Evolutionary conservation across 805 yeast species (phyloP).

Genomic region (Vanderwaltozyma yarrowii): DNA sequence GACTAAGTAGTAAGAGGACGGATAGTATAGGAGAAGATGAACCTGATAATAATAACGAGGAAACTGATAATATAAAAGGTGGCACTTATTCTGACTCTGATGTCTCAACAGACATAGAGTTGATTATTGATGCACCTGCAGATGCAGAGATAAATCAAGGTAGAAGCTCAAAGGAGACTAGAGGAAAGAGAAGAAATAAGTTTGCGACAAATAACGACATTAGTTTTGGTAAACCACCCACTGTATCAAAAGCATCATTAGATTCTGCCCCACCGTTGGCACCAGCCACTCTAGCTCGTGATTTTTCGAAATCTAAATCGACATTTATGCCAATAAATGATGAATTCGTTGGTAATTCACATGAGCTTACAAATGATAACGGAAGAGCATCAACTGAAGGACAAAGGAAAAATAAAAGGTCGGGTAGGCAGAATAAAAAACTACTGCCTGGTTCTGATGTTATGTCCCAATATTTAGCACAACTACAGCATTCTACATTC

Average conservation of each 20-base stretch:
- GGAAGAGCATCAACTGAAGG: slow-evolving; percentile 3
- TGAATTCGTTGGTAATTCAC: slow-evolving; percentile 1
- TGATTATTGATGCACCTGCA: slow-evolving; percentile 2
- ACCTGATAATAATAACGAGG: too few species aligned
- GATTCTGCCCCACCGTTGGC: slow-evolving; percentile 20
- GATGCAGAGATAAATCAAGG: slow-evolving; percentile 3
- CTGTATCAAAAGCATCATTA: slow-evolving; percentile 10
- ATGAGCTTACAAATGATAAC: slow-evolving; percentile 4
- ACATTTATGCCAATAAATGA: neutral
- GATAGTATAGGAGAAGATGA: too few species aligned
- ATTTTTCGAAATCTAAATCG: slow-evolving; percentile 4
- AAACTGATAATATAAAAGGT: too few species aligned
- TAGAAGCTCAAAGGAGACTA: too few species aligned
- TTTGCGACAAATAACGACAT: neutral
- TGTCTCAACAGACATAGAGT: slow-evolving; percentile 2
- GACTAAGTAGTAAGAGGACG: too few species aligned
- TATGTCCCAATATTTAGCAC: slow-evolving; percentile 72
- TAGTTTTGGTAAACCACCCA: slow-evolving; percentile 3
- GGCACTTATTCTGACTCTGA: slow-evolving; percentile 1
- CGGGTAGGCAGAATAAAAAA: slow-evolving; percentile 1
- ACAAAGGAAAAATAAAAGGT: slow-evolving; percentile 3
- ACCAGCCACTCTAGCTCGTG: slow-evolving; percentile 17
- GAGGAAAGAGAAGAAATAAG: neutral
- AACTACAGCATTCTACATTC: slow-evolving; percentile 51
- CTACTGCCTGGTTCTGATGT: slow-evolving; percentile 55